Percentiles rank a stretch among this genome's conserved stretches.
Evolutionary conservation across 148 eudicot genomes (phyloP).

Genomic region (Arctostaphylos glauca): DNA sequence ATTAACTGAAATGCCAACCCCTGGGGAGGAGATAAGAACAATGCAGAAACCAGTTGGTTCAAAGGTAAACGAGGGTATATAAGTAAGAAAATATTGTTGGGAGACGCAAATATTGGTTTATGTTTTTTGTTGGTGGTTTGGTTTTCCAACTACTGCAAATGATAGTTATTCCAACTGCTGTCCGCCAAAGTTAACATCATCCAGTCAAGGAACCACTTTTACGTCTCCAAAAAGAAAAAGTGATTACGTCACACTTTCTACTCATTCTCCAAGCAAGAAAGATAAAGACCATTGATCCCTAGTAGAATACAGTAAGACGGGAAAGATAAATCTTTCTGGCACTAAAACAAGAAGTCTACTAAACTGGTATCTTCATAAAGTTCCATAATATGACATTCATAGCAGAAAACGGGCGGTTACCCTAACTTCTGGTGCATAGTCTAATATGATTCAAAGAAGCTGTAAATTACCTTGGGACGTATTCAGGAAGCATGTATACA

Average conservation of each 20-base stretch:
- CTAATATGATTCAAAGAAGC: conserved; percentile 1
- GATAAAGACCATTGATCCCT: not conserved
- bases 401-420: not conserved
- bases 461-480: not conserved
- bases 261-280: not conserved
- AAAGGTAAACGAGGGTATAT: not conserved
- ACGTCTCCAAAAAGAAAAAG: not conserved
- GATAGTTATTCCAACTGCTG: too few species aligned
- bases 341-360: not conserved
- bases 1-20: conserved; percentile 92
- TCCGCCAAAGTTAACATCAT: too few species aligned
- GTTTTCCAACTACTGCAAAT: not conserved
- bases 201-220: too few species aligned
- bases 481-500: not conserved
- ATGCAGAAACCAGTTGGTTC: conserved; percentile 9
- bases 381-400: not conserved
- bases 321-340: not conserved
- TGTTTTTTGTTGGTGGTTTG: not conserved
- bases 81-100: not conserved
- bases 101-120: not conserved
- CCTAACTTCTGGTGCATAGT: not conserved
- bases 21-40: conserved; percentile 35
- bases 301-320: not conserved
- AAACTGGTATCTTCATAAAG: not conserved
- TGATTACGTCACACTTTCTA: not conserved